phyloP scores from a whole-genome alignment of 2,329 filamentous ascomycete species.

The Sclerotinia sclerotiorum region DNA sequence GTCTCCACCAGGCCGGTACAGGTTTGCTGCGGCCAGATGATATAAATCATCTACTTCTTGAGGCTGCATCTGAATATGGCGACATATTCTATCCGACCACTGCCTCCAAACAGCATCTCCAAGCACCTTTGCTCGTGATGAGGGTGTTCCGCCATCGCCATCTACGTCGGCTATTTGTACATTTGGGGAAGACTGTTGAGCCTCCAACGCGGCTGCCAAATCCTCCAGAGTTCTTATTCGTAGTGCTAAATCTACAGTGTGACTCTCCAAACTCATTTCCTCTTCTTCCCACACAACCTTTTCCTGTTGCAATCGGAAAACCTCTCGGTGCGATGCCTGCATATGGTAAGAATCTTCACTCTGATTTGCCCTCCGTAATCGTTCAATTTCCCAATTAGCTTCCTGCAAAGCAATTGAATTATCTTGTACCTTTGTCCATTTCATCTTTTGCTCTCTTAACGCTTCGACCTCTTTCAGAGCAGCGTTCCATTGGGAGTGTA shows the following conservation, averaged over 20 bases:
- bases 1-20: constrained; percentile 5
- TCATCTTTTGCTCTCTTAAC: background rate
- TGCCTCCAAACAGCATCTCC: constrained; percentile 14
- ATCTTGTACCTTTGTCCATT: background rate
- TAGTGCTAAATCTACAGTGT: constrained; percentile 6
- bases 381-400: constrained; percentile 6
- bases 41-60: constrained; percentile 14
- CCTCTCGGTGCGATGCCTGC: background rate
- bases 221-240: constrained; percentile 15
- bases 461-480: background rate
- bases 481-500: background rate
- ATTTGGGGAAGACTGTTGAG: background rate
- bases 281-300: constrained; percentile 13
- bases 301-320: constrained; percentile 2
- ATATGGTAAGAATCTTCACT: background rate
- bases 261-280: background rate
- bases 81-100: constrained; percentile 9
- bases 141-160: no score
- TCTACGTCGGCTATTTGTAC: background rate
- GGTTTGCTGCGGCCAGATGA: constrained; percentile 15
- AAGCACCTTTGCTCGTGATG: background rate
- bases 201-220: background rate
- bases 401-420: background rate
- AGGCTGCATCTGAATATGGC: constrained; percentile 8
- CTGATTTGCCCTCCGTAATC: background rate